A percentile compares a stretch with the other conserved stretches of the same genome.
phyloP scores from a whole-genome alignment of 768 basidiomycete species.

The Phlebiopsis flavidoalba region DNA sequence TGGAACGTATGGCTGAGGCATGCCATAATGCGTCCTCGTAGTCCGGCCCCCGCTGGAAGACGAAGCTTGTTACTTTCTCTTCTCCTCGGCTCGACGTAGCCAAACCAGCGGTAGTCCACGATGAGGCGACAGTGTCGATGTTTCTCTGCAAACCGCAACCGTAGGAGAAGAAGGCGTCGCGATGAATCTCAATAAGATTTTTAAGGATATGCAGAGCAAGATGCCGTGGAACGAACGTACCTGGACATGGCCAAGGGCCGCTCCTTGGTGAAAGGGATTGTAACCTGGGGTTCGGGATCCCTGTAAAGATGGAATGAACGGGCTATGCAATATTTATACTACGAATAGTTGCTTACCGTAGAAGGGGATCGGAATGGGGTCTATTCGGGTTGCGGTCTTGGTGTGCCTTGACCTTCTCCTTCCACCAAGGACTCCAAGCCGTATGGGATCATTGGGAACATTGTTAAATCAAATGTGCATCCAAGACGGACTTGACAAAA shows the following conservation, averaged over 20 bases:
- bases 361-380: constrained; percentile 23
- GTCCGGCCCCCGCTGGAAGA: constrained; percentile 15
- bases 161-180: constrained; percentile 33
- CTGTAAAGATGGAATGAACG: constrained; percentile 7
- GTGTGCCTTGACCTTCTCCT: constrained; percentile 16
- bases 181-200: constrained; percentile 22
- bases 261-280: constrained; percentile 14
- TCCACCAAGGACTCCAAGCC: constrained; percentile 15
- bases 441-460: constrained; percentile 4
- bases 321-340: background rate
- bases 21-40: constrained; percentile 25
- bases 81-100: constrained; percentile 14
- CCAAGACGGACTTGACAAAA: constrained; percentile 21
- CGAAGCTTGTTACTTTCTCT: constrained; percentile 15
- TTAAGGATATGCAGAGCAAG: background rate
- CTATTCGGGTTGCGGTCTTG: constrained; percentile 12
- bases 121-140: constrained; percentile 28
- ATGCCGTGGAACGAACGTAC: background rate
- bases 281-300: constrained; percentile 30
- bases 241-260: constrained; percentile 28
- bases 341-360: background rate
- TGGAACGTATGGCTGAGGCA: constrained; percentile 32
- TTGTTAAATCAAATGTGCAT: constrained; percentile 7
- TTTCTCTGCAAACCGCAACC: constrained; percentile 26
- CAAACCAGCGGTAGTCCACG: constrained; percentile 29